Evolutionary conservation across 2,329 filamentous ascomycete genomes (phyloP).

Genomic region (Nectriaceae sp.): DNA sequence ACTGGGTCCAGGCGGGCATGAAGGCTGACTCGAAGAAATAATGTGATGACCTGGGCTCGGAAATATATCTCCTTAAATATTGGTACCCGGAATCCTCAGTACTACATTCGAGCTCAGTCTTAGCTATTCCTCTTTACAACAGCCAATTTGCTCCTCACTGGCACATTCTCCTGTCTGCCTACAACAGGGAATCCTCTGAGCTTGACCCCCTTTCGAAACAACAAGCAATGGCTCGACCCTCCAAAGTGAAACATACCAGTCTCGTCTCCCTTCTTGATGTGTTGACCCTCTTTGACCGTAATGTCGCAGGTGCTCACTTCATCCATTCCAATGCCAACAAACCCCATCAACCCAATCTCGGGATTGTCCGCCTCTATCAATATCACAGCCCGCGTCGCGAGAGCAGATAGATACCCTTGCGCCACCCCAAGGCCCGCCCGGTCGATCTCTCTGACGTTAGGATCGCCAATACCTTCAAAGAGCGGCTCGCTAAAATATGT

Average conservation of each 20-base stretch:
- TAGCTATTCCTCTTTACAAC: conserved; percentile 20
- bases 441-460: conserved; percentile 37
- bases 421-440: conserved; percentile 47
- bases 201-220: conserved; percentile 62
- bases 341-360: conserved; percentile 67
- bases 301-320: conserved; percentile 76
- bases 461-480: conserved; percentile 36
- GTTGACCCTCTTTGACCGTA: conserved; percentile 66
- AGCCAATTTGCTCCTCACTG: conserved; percentile 40
- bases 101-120: not conserved
- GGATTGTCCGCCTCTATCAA: conserved; percentile 71
- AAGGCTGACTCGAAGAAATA: conserved; percentile 58
- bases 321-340: conserved; percentile 74
- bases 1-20: conserved; percentile 72
- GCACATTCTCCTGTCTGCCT: conserved; percentile 39
- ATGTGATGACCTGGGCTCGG: not conserved
- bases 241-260: conserved; percentile 81
- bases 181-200: conserved; percentile 42
- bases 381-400: conserved; percentile 71
- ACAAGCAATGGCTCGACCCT: conserved; percentile 68
- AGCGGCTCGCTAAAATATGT: conserved; percentile 68
- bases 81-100: not conserved
- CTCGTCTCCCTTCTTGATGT: conserved; percentile 69
- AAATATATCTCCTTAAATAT: not conserved
- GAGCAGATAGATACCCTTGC: conserved; percentile 66